Base-by-base conservation (phyloP, 371 early-diverging fungal species). In the Rhizomucor pusillus region DNA sequence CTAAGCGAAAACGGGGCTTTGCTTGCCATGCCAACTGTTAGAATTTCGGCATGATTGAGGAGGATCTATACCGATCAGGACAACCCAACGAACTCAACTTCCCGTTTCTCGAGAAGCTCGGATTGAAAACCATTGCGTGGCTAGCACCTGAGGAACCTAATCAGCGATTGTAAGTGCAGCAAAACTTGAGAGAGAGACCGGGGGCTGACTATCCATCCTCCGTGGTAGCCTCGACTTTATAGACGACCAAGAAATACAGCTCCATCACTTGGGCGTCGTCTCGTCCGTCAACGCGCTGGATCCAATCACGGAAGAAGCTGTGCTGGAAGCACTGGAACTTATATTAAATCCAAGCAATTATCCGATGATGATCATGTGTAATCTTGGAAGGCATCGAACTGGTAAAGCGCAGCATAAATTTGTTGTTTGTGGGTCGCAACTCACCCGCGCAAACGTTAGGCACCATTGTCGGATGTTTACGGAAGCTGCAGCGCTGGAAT, bases 71-170 rank as follows among this genome's bases (percentile, higher is more conserved):
- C 73, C 86, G 97, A 46, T 95, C 94, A 19, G 98, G 97, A n/a
- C 95, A 95, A 67, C 97, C 98, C 5, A 96, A 95, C 65, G 97
- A 98, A 69, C 84, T 97, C 52, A 98, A 95, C 77, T 97, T 96
- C 67, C 98, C 97, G 0, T 95, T 96, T 57, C 79, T 97, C 52
- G 97, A 96, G 59, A 93, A 90, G 63, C 87, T 98, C 1, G 94
- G 92, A 0, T 78, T 98, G 48, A 90, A 89, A 51, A 91, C 93
- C 6, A 89, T 98, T 33, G 84, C 94, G 0, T 97, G 91, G 87
- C 84, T 98, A 16, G 95, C 97, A 11, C 93, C 93, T 9, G 96
- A 96, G 77, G 97, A 95, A 62, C 97, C 97, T 3, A 93, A 90
- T 56, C 93, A 91, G 66, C 77, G 91, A 55, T 93, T 96, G 89